These are phyloP conservation scores for Phytophthora meadii DNA, from an alignment of 352 stramenopile species.

Conservation along the genomic window DNA sequence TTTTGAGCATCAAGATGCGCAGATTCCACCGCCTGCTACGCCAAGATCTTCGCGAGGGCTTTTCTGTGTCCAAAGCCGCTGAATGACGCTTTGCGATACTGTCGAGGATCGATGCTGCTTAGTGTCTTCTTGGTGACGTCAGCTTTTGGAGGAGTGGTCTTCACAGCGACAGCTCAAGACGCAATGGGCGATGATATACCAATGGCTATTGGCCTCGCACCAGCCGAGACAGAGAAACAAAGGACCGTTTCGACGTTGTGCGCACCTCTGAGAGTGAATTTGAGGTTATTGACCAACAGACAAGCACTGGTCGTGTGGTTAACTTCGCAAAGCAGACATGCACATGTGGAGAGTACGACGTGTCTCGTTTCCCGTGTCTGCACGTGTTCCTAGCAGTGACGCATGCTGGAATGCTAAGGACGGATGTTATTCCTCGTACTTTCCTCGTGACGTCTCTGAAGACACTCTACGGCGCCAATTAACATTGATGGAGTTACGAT, in stretches of 20 bases:
- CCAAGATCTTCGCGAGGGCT: slow-evolving; percentile 59
- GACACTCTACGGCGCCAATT: slow-evolving; percentile 77
- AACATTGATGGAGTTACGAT: slow-evolving; percentile 74
- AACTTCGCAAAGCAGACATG: slow-evolving; percentile 81
- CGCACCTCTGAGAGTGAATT: slow-evolving; percentile 75
- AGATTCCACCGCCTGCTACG: slow-evolving; percentile 8
- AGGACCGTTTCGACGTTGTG: slow-evolving; percentile 71
- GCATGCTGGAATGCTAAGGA: slow-evolving; percentile 63
- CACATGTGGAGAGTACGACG: slow-evolving; percentile 80
- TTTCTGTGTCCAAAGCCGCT: slow-evolving; percentile 77
- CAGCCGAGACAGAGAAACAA: slow-evolving; percentile 59
- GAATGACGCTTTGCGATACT: slow-evolving; percentile 58
- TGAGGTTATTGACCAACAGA: slow-evolving; percentile 79
- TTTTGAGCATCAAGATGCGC: slow-evolving; percentile 58
- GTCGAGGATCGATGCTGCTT: slow-evolving; percentile 64
- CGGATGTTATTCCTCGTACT: slow-evolving; percentile 81
- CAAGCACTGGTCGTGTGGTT: slow-evolving; percentile 68
- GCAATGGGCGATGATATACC: slow-evolving; percentile 72
- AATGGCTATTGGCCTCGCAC: slow-evolving; percentile 63
- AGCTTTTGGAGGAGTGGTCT: slow-evolving; percentile 68
- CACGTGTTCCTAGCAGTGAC: slow-evolving; percentile 81
- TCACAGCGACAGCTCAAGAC: slow-evolving; percentile 75
- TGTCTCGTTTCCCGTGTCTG: slow-evolving; percentile 76
- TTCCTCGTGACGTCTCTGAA: slow-evolving; percentile 85
- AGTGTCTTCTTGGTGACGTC: slow-evolving; percentile 79